Conservation (phyloP, 306 rosid genomes). For the Rosa persica region DNA sequence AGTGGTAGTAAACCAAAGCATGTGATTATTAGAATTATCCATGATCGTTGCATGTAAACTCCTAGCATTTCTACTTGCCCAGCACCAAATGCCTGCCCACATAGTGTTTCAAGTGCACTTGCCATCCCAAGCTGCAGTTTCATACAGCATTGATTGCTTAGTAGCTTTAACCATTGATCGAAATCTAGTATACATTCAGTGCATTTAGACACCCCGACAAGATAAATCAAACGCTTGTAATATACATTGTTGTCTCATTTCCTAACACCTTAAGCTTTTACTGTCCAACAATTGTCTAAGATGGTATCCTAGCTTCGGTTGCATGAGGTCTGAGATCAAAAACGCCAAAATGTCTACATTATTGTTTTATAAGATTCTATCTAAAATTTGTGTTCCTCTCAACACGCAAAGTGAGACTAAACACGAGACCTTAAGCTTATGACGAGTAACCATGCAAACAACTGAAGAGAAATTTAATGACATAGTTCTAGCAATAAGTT, state of each 20-base stretch:
- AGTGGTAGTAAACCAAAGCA: conserved; percentile 68
- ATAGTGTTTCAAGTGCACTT: conserved; percentile 92
- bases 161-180: neutral
- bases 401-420: neutral
- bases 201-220: neutral
- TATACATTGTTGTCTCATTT: neutral
- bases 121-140: conserved; percentile 91
- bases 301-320: neutral
- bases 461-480: neutral
- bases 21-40: conserved; percentile 58
- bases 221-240: neutral
- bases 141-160: neutral
- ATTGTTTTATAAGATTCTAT: neutral
- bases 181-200: neutral
- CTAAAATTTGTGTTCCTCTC: neutral
- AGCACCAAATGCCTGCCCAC: conserved; percentile 97
- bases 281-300: neutral
- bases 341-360: neutral
- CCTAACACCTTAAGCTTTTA: neutral
- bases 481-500: neutral
- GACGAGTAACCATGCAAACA: neutral
- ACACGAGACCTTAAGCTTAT: neutral
- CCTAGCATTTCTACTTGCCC: conserved; percentile 97
- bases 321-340: neutral
- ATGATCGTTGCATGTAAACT: conserved; percentile 86